phyloP scores from a whole-genome alignment of 768 basidiomycete species.

The Agaricus blazei region DNA sequence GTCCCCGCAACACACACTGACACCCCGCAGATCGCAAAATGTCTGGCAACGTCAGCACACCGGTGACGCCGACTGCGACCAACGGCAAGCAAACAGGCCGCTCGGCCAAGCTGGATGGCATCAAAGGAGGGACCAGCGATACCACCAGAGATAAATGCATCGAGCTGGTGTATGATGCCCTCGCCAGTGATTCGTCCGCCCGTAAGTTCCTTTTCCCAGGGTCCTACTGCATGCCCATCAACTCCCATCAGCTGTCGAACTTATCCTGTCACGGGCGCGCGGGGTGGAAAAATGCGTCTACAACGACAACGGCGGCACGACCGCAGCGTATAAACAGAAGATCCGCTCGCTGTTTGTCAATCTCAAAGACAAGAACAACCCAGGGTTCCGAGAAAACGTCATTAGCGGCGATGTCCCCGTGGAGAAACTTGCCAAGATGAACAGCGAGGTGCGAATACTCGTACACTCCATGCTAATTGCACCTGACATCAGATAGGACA shows the following conservation, averaged over 20 bases:
- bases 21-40: constrained; percentile 20
- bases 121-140: constrained; percentile 60
- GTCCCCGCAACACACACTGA: not conserved
- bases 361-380: constrained; percentile 94
- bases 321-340: constrained; percentile 61
- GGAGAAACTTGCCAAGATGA: constrained; percentile 73
- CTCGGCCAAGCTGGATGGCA: constrained; percentile 66
- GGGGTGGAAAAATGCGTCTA: constrained; percentile 69
- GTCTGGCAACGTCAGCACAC: constrained; percentile 23
- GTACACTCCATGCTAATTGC: not conserved
- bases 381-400: constrained; percentile 76
- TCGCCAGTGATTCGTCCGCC: constrained; percentile 80
- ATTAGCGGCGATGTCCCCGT: constrained; percentile 76
- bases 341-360: constrained; percentile 89
- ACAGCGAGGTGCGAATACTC: constrained; percentile 55
- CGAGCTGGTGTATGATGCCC: constrained; percentile 87
- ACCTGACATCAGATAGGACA: constrained; percentile 52
- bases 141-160: constrained; percentile 81
- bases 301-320: constrained; percentile 38
- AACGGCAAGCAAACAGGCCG: constrained; percentile 37
- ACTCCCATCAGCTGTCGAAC: constrained; percentile 54
- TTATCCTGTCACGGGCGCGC: constrained; percentile 60
- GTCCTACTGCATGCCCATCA: not conserved
- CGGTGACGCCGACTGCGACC: constrained; percentile 35
- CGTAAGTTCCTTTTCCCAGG: constrained; percentile 50